Base-by-base conservation (phyloP, 169 alveolate genomes). In the Plasmodium vinckei region DNA sequence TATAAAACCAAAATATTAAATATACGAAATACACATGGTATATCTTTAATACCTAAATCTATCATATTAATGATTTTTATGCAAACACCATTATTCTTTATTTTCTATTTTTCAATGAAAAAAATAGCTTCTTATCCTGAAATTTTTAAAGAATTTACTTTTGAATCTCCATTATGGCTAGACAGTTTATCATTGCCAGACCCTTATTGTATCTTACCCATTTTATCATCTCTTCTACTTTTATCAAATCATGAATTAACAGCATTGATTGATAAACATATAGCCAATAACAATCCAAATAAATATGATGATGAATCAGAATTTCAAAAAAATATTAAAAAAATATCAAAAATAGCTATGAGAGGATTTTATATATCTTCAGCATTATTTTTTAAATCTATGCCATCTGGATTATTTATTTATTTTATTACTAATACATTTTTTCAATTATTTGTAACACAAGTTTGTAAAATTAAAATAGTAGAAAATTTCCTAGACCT, bases 181-280 rank as follows among this genome's bases (percentile, higher is more conserved):
- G 94, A 93, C 44, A 91, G 95, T 57, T 87, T 93, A 51, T 87
- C 94, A 4, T 87, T 93, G 33, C 96, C 96, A 10, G 96, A 93
- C 70, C 96, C 96, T 1, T 93, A 93, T 64, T 93, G 72, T 49
- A 84, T 91, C 15, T 70, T 93, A 63, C 95, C 96, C 9, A 61
- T 86, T 25, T 64, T 89, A 10, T 87, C 92, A 17, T 87, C 93
- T 33, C 27, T 88, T 49, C 72, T 93, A 42, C 72, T 93, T 92
- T 73, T 92, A 13, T 47, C 87, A 72, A 88, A 88, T 19, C 84
- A 87, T 46, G 88, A 75, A 60, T 75, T 75, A 75, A 75, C 88
- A 39, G 57, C 73, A 61, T 61, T 75, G 44, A 75, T 75, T 25
- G 88, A 75, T 68, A 75, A 75, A 54, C 53, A 53, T 12, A 17